Base-by-base conservation (phyloP, 1,139 yeast species). In the Sugiyamaella xylanicola region DNA sequence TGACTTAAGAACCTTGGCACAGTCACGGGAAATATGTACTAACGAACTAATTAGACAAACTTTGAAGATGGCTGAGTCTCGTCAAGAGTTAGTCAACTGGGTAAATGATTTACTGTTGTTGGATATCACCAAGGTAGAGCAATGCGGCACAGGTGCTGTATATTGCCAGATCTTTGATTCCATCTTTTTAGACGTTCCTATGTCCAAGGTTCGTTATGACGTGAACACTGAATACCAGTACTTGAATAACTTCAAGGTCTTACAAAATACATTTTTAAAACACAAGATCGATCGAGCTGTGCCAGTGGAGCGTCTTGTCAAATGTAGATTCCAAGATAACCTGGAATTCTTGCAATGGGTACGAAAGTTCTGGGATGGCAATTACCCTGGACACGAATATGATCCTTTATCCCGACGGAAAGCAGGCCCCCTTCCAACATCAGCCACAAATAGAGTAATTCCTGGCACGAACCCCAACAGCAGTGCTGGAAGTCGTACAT, bases 121-220 rank as follows among this genome's bases (percentile, higher is more conserved):
- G 43, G 78, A 84, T 61, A 82, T 87, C 64, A 78, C 84, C 52
- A 90, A 87, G 66, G 87, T 93, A 1, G 99, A 95, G 68, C 93
- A 91, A 71, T 87, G 97, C 68, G 99, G 99, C 17, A 84, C 87
- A 2, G 99, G 99, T 2, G 97, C 96, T 0, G 95, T 90, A 2
- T 92, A 88, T 70, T 91, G 98, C 72, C 97, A 92, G 72, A 79
- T 93, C 51, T 80, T 92, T 77, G 97, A 93, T 71, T 83, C 92
- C 21, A 83, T 93, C 29, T 87, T 79, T 65, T 85, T 87, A 21
- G 96, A 89, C 62, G 79, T 92, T 15, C 93, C 96, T 3, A 82
- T 91, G 86, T 68, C 74, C 54, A 82, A 86, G 63, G 93, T 92
- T 58, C 83, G 81, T 67, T 90, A 86, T 68, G 82, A 84, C 58